Evolutionary conservation across 345 rosid species (phyloP), one percentile per base, ranked within the genome.

Genomic region (Odontarrhena argentea): DNA sequence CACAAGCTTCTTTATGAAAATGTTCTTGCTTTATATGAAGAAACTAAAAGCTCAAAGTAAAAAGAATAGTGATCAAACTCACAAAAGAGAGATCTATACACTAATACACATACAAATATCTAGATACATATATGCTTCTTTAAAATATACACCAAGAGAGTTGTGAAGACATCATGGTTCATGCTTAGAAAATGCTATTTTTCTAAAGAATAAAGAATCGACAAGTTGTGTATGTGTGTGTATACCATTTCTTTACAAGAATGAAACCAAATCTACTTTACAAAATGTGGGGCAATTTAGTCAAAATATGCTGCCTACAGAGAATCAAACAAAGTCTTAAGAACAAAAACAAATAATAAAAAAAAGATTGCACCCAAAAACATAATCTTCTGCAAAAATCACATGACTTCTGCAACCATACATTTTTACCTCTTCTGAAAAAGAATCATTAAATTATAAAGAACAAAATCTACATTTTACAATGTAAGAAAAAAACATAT

Each of bases 301-400:
- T 79, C 81, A 79, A 81, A 79, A 51, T 53, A 48, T 53, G 59
- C 58, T 40, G 65, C 77, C 77, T 48, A 55, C 73, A 53, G 67
- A 53, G 67, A 59, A 65, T 12, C 55, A 43, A 67, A 37, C 6
- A 47, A 47, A 63, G 12, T 47, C 25, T 24, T 10, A 1, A 15
- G 10, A 9, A 15, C 24, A 24, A 49, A 24, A 50, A 14, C 22
- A 64, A 50, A 37, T 37, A 49, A 62, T 36, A 54, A 44, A 43
- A 45, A 54, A 62, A 45, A 43, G 45, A 46, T 13, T 71, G 63
- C 43, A 70, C 24, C 75, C 18, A 63, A 43, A 32, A 32, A 2
- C 3, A 48, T 12, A 55, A 10, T 40, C 52, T 55, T 55, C 75
- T 63, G 70, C 70, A 47, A 18, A 63, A 61, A 48, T 28, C 75